Conservation (phyloP, 495 filamentous ascomycete genomes). For the Talaromyces thailandensis region DNA sequence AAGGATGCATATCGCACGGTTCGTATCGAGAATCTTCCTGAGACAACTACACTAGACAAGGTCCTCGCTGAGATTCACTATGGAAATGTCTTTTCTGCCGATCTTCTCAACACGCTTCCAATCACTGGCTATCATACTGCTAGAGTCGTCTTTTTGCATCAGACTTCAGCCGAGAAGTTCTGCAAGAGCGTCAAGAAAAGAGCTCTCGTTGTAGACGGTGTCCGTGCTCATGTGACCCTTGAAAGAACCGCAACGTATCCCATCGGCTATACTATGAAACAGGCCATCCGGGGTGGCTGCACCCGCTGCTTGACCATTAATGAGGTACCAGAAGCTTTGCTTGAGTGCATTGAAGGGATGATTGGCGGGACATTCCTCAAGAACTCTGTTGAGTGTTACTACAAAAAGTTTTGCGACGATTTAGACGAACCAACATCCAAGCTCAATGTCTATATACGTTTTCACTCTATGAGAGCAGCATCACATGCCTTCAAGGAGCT, state of each 20-base stretch:
- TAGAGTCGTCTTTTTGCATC: slow-evolving; percentile 20
- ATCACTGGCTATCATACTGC: slow-evolving; percentile 23
- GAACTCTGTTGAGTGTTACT: slow-evolving; percentile 4
- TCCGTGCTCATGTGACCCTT: slow-evolving; percentile 12
- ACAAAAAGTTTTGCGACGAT: slow-evolving; percentile 12
- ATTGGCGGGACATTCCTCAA: slow-evolving; percentile 8
- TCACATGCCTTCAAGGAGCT: slow-evolving; percentile 8
- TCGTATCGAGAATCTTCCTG: slow-evolving; percentile 20
- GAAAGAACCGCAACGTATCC: slow-evolving; percentile 28
- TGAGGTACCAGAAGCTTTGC: not conserved
- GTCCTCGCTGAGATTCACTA: slow-evolving; percentile 18
- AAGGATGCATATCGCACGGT: slow-evolving; percentile 21
- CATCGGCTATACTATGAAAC: slow-evolving; percentile 12
- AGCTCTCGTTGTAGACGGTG: slow-evolving; percentile 10
- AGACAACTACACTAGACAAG: slow-evolving; percentile 10
- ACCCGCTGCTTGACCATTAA: slow-evolving; percentile 20
- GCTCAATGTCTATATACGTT: slow-evolving; percentile 15
- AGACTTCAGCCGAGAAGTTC: slow-evolving; percentile 16
- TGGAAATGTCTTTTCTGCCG: slow-evolving; percentile 20
- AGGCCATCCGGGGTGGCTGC: slow-evolving; percentile 14
- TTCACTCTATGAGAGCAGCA: slow-evolving; percentile 23
- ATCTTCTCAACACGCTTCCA: slow-evolving; percentile 15
- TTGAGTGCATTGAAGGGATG: slow-evolving; percentile 8
- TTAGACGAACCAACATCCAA: slow-evolving; percentile 10
- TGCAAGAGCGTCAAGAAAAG: slow-evolving; percentile 7